These are phyloP conservation scores for Ceratobasidium sp. DNA, from an alignment of 1,284 basidiomycete genomes.

Conservation along the genomic window DNA sequence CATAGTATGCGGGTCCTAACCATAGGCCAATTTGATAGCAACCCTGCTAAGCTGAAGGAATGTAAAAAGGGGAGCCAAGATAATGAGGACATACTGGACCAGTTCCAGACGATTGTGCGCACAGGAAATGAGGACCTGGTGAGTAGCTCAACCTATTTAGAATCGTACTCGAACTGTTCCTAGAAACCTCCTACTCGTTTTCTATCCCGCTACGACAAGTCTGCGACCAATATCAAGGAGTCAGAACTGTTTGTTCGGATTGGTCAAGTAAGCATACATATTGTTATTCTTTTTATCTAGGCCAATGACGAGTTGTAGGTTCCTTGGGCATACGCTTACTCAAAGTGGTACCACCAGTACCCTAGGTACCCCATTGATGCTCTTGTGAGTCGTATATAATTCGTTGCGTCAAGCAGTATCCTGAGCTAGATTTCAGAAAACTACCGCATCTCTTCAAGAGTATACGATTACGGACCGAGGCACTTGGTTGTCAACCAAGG, in stretches of 20 bases:
- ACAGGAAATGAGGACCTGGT: conserved; percentile 51
- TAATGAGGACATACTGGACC: conserved; percentile 50
- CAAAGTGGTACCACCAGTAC: conserved; percentile 63
- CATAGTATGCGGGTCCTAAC: neutral
- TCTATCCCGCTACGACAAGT: conserved; percentile 61
- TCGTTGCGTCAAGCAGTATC: neutral
- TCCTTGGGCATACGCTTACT: conserved; percentile 59
- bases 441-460: conserved; percentile 55
- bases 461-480: conserved; percentile 58
- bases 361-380: conserved; percentile 57
- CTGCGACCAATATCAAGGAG: conserved; percentile 63
- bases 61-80: conserved; percentile 3
- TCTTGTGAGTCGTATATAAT: conserved; percentile 42
- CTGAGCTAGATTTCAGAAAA: conserved; percentile 41
- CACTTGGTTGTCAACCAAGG: conserved; percentile 50
- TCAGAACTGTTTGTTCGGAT: conserved; percentile 56
- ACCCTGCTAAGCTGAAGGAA: conserved; percentile 48
- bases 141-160: conserved; percentile 16
- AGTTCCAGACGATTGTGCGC: conserved; percentile 56
- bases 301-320: conserved; percentile 48
- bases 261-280: conserved; percentile 54
- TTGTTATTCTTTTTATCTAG: neutral
- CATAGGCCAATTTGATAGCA: conserved; percentile 31
- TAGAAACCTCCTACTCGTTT: conserved; percentile 53
- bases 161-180: neutral